Evolutionary conservation across 306 rosid species (phyloP).

Genomic region (Prunus dulcis): DNA sequence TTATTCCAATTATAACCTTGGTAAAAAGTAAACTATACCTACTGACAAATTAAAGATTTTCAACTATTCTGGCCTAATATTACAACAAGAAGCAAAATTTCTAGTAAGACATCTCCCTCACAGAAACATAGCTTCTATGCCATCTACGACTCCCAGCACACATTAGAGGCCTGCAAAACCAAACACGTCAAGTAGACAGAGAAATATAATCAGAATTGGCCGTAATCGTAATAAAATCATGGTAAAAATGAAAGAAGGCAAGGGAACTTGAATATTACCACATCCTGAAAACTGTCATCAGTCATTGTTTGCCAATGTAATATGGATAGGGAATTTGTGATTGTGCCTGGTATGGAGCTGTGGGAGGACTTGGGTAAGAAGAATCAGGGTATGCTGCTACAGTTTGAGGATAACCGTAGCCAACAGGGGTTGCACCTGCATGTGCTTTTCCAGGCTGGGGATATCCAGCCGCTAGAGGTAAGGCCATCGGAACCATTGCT

Average conservation of each 20-base stretch:
- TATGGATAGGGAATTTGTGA: constrained; percentile 61
- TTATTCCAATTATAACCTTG: background rate
- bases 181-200: background rate
- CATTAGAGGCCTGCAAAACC: constrained; percentile 1
- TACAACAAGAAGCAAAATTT: background rate
- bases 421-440: constrained; percentile 26
- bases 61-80: background rate
- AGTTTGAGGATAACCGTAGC: constrained; percentile 56
- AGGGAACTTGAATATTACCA: constrained; percentile 16
- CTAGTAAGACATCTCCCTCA: background rate
- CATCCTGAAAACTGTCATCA: background rate
- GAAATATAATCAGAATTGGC: background rate
- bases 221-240: background rate
- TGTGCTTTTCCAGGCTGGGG: constrained; percentile 59
- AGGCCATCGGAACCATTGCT: constrained; percentile 47
- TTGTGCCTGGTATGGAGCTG: constrained; percentile 47
- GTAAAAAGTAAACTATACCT: background rate
- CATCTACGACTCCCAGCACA: background rate
- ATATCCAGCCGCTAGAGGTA: constrained; percentile 53
- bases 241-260: background rate
- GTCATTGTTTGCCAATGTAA: constrained; percentile 54
- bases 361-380: constrained; percentile 47
- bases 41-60: background rate
- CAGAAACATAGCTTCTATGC: background rate
- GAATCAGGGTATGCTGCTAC: constrained; percentile 46